Conservation (phyloP, 345 rosid species). For the Euphorbia lathyris region DNA sequence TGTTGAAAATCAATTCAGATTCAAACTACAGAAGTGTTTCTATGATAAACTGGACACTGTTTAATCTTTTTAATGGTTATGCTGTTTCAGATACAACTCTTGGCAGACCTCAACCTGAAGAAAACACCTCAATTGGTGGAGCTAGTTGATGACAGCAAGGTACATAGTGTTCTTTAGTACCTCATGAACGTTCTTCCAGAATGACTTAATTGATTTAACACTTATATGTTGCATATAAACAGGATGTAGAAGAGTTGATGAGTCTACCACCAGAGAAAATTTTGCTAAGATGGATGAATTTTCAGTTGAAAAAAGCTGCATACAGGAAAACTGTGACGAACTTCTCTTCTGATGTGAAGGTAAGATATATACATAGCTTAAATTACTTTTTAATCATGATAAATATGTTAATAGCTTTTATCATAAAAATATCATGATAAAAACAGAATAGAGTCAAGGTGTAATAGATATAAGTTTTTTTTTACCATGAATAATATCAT, state of each 20-base stretch:
- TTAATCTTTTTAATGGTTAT: conserved; percentile 23
- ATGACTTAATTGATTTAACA: neutral
- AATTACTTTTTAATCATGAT: neutral
- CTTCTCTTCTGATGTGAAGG: conserved; percentile 97
- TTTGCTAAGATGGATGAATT: conserved; percentile 96
- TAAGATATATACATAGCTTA: conserved; percentile 12
- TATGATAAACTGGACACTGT: neutral
- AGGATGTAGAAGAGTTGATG: conserved; percentile 99
- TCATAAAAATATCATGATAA: neutral
- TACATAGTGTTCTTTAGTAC: conserved; percentile 7
- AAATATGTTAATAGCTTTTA: neutral
- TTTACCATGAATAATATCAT: neutral
- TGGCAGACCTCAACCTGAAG: conserved; percentile 97
- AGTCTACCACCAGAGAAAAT: conserved; percentile 98
- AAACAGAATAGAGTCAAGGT: neutral
- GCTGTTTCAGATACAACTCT: conserved; percentile 71
- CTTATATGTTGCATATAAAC: conserved; percentile 20
- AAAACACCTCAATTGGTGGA: conserved; percentile 94
- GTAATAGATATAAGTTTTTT: neutral
- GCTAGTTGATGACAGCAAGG: conserved; percentile 88
- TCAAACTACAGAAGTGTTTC: neutral
- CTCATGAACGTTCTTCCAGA: neutral
- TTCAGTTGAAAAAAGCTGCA: conserved; percentile 74
- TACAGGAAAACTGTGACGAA: conserved; percentile 78
- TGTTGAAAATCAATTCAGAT: neutral